Evolutionary conservation across 371 early-diverging fungal genomes (phyloP).

Genomic region (Fennellomyces sp.): DNA sequence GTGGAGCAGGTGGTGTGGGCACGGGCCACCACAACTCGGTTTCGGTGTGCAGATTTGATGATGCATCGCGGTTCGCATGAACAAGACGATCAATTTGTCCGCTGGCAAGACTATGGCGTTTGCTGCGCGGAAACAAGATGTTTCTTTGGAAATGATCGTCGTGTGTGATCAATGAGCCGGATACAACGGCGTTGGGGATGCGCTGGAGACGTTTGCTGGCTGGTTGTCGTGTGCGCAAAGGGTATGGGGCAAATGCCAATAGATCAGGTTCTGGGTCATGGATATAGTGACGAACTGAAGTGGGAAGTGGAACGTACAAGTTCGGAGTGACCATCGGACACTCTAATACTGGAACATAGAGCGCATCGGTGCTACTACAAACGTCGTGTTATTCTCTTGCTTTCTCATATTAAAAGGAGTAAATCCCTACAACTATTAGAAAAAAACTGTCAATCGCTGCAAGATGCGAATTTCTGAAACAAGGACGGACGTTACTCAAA

Average conservation of each 20-base stretch:
- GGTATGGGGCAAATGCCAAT: neutral
- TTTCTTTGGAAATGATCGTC: neutral
- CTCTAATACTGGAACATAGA: neutral
- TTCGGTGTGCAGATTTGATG: neutral
- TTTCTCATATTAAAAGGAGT: too few species aligned
- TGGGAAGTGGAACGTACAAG: constrained; percentile 5
- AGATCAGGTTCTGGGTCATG: neutral
- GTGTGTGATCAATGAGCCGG: neutral
- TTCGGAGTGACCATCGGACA: constrained; percentile 3
- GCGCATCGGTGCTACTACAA: neutral
- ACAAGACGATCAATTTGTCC: constrained; percentile 8
- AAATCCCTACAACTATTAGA: too few species aligned
- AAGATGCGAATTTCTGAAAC: neutral
- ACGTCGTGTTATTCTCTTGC: too few species aligned
- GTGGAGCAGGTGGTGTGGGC: neutral
- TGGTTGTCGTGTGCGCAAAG: constrained; percentile 4
- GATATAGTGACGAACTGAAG: neutral
- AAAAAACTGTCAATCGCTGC: too few species aligned
- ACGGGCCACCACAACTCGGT: neutral
- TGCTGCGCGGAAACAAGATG: neutral
- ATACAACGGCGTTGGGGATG: neutral
- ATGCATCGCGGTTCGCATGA: neutral
- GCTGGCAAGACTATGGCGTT: constrained; percentile 9
- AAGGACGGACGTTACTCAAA: constrained; percentile 1
- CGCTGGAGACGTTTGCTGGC: neutral